These are phyloP conservation scores for Fusarium redolens DNA, from an alignment of 2,329 filamentous ascomycete genomes.

Conservation along the genomic window DNA sequence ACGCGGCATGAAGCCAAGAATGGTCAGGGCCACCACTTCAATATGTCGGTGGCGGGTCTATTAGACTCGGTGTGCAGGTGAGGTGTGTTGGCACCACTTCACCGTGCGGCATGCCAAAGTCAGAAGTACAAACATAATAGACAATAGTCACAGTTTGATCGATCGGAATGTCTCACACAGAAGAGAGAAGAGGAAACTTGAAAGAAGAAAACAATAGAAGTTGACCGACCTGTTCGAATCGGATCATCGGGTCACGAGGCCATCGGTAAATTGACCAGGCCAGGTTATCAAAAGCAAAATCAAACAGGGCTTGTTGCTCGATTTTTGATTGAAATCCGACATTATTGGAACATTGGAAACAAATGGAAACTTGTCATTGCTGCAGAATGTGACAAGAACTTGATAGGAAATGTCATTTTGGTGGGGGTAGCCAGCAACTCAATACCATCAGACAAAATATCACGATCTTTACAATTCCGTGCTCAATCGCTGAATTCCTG, in stretches of 20 bases:
- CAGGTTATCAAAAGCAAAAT: constrained; percentile 14
- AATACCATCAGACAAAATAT: constrained; percentile 18
- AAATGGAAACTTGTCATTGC: constrained; percentile 6
- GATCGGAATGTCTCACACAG: neutral
- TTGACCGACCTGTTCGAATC: constrained; percentile 1
- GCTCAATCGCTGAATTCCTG: neutral
- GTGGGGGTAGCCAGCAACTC: neutral
- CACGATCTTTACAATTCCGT: neutral
- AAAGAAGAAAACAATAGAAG: neutral
- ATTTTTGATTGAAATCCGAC: neutral
- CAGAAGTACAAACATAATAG: neutral
- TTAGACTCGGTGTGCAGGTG: constrained; percentile 22
- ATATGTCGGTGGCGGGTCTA: constrained; percentile 20
- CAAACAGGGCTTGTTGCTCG: neutral
- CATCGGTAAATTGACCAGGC: neutral
- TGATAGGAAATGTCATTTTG: neutral
- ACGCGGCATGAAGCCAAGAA: constrained; percentile 1
- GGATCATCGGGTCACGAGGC: constrained; percentile 25
- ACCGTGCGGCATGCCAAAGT: neutral
- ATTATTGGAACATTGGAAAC: neutral
- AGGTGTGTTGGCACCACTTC: constrained; percentile 13
- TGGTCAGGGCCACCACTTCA: constrained; percentile 1
- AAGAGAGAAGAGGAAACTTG: constrained; percentile 24
- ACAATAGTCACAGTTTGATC: constrained; percentile 1
- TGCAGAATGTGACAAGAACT: constrained; percentile 1